A percentile compares a stretch with the other conserved stretches of the same genome.
Conservation (phyloP, 805 yeast genomes). For the Schizosaccharomyces lindneri region DNA sequence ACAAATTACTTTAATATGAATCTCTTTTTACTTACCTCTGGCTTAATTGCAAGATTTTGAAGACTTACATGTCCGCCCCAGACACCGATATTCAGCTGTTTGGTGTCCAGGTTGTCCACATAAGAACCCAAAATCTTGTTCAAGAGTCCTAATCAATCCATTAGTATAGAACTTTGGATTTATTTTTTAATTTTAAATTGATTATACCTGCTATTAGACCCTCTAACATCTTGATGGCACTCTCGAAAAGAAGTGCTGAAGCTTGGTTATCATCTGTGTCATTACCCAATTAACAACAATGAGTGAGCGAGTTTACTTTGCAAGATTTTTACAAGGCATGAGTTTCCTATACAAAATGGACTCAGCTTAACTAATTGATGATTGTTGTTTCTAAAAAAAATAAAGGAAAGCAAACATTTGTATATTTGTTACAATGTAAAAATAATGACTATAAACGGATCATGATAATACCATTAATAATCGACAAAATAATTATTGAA, state of each 20-base stretch:
- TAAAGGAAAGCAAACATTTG: no score
- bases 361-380: no score
- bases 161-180: slow-evolving; percentile 9
- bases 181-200: neutral
- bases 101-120: slow-evolving; percentile 87
- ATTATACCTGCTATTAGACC: neutral
- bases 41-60: slow-evolving; percentile 48
- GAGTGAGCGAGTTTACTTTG: no score
- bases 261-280: no score
- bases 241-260: neutral
- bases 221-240: neutral
- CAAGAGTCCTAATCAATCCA: slow-evolving; percentile 18
- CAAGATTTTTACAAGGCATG: no score
- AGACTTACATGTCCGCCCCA: slow-evolving; percentile 94
- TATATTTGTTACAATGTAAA: no score
- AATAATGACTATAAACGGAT: no score
- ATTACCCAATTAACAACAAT: no score
- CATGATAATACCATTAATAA: no score
- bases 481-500: no score
- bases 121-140: slow-evolving; percentile 23
- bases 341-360: no score
- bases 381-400: no score
- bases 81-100: slow-evolving; percentile 80
- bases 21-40: slow-evolving; percentile 23
- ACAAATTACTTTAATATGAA: neutral